Conservation (phyloP, 225 moss, liverwort and hornwort genomes). For the Antitrichia curtipendula region DNA sequence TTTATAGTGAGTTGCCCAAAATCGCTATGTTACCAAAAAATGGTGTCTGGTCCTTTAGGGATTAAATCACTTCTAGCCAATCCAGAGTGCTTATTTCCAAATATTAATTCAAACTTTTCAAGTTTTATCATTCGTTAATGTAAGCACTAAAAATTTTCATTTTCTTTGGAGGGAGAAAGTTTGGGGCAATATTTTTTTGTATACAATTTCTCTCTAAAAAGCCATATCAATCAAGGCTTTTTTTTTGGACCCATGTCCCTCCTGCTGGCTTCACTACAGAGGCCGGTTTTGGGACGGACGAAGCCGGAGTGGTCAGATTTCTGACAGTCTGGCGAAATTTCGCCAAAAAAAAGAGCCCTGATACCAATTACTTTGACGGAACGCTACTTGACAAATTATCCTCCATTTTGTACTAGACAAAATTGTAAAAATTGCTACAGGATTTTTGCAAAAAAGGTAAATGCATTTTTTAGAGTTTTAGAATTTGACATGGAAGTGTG, state of each 20-base stretch:
- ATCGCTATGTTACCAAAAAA: no score
- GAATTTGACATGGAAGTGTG: neutral
- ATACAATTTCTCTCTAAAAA: neutral
- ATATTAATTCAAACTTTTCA: neutral
- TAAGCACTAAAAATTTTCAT: neutral
- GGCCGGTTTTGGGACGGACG: no score
- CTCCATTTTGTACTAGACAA: neutral
- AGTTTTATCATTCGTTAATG: neutral
- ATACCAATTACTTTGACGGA: neutral
- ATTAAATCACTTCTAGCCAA: neutral
- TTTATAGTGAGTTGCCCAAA: no score
- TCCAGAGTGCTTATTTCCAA: neutral
- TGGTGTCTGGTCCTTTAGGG: no score
- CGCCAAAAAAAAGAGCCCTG: no score
- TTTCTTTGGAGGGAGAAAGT: fast-evolving
- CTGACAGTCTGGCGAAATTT: no score
- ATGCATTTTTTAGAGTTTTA: fast-evolving
- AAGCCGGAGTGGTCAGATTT: no score
- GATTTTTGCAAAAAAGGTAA: neutral
- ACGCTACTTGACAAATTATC: neutral
- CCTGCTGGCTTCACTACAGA: no score
- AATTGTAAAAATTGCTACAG: neutral
- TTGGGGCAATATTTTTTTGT: neutral
- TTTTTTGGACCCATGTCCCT: no score
- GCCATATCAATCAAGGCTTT: no score